Conservation (phyloP, 2,329 filamentous ascomycete genomes). For the Epichloe amarillans region DNA sequence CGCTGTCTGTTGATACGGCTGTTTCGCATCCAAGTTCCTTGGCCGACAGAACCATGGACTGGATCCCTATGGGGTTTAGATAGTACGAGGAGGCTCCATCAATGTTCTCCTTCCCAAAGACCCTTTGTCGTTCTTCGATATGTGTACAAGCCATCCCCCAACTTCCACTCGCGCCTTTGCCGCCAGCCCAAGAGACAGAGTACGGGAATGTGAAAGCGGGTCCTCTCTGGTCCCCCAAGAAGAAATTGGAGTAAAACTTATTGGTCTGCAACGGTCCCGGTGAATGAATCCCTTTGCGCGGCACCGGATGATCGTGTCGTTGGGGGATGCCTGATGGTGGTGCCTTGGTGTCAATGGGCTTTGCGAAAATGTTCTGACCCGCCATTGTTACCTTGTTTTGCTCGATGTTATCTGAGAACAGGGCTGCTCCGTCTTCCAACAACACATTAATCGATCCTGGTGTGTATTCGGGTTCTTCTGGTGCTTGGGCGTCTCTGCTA, state of each 20-base stretch:
- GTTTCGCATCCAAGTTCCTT: conserved; percentile 54
- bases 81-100: conserved; percentile 56
- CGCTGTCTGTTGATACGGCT: conserved; percentile 35
- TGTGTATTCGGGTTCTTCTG: not conserved
- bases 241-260: conserved; percentile 73
- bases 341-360: conserved; percentile 37
- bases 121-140: conserved; percentile 51
- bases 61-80: conserved; percentile 68
- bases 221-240: conserved; percentile 57
- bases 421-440: not conserved
- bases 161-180: conserved; percentile 46
- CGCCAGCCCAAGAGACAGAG: conserved; percentile 53
- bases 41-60: conserved; percentile 70
- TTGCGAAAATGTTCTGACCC: conserved; percentile 38
- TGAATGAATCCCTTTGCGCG: conserved; percentile 35
- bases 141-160: conserved; percentile 73
- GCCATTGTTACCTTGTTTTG: conserved; percentile 11
- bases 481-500: not conserved
- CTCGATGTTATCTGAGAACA: not conserved
- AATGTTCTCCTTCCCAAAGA: conserved; percentile 45
- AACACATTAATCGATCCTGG: not conserved
- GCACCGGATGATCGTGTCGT: conserved; percentile 44
- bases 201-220: conserved; percentile 68
- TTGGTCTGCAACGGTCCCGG: conserved; percentile 52
- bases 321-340: conserved; percentile 35